Base-by-base conservation (phyloP, 1,284 basidiomycete genomes). In the Leccinum angustisporum region DNA sequence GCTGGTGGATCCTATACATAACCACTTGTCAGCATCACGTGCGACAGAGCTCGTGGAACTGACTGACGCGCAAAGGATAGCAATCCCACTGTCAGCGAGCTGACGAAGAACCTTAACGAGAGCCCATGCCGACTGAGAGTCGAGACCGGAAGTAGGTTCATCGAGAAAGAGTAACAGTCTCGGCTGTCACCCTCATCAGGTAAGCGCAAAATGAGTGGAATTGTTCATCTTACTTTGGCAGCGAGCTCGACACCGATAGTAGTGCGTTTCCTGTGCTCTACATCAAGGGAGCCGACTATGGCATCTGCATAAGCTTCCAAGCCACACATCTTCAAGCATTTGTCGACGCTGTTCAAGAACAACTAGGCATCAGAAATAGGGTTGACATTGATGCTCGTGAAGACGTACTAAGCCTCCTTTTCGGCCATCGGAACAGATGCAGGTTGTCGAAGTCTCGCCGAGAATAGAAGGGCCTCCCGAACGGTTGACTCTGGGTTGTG, bases 91-190 rank as follows among this genome's bases (percentile, higher is more conserved):
- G 64, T 91, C 83, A 8, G 94, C 90, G 10, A 96, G 83, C 63
- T 88, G 85, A 25, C 88, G 83, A 61, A 96, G 80, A 72, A 95
- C 88, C 2, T 82, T 79, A 58, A 93, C 82, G 67, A 96, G 92
- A 18, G 88, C 90, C 89, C 90, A 95, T 0, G 94, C 92, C 59
- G 87, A 90, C 71, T 95, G 93, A 7, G 92, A 93, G 72, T 95
- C 93, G n/a, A 96, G 80, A 58, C 94, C 93, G 21, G 90, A 91
- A 0, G 90, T 92, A 0, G 87, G 87, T 71, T 94, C 91, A 68
- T 94, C 92, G 58, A 93, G 79, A 81, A 95, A 94, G 21, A 95
- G 81, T 0, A 95, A 79, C 3, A 93, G 79, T 70, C 82, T 82
- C 0, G 91, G 90, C 84, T 86, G 33, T 48, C 66, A 4, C 56